These are phyloP conservation scores for Tylopilus subfusipes DNA, from an alignment of 768 basidiomycete genomes.

Conservation along the genomic window DNA sequence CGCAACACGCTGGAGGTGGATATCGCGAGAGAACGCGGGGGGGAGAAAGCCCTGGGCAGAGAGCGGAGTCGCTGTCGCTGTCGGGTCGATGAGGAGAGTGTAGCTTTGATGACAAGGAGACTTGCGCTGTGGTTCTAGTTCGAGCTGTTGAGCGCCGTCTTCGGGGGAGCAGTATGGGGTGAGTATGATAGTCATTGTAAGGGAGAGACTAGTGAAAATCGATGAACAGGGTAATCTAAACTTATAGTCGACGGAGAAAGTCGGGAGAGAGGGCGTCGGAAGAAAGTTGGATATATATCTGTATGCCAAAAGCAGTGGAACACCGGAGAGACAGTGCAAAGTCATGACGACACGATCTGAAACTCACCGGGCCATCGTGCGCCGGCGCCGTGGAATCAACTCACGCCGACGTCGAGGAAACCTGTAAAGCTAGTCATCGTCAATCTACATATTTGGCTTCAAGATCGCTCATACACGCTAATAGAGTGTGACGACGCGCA, in stretches of 20 bases:
- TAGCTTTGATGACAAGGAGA: background rate
- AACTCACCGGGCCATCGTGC: background rate
- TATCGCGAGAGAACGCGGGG: slow-evolving; percentile 47
- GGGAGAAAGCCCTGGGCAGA: slow-evolving; percentile 59
- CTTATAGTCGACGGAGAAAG: slow-evolving; percentile 9
- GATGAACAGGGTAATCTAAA: background rate
- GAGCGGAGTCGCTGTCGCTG: slow-evolving; percentile 36
- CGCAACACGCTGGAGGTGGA: slow-evolving; percentile 59
- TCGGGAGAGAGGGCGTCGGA: background rate
- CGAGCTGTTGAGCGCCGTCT: slow-evolving; percentile 70
- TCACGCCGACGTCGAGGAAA: background rate
- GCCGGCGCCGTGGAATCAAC: background rate
- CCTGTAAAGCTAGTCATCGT: too few species aligned
- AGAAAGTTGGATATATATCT: background rate
- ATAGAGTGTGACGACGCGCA: slow-evolving; percentile 1
- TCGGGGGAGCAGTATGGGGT: slow-evolving; percentile 61
- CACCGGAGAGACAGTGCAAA: too few species aligned
- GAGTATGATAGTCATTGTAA: slow-evolving; percentile 55
- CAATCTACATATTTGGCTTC: too few species aligned
- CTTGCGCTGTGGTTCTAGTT: slow-evolving; percentile 52
- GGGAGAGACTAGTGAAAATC: background rate
- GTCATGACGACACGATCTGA: background rate
- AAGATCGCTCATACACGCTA: too few species aligned
- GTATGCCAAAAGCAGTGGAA: slow-evolving; percentile 1
- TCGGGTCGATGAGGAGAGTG: slow-evolving; percentile 2